Evolutionary conservation across 2,329 filamentous ascomycete species (phyloP).

Genomic region (Penicillium aurantiogriseum): DNA sequence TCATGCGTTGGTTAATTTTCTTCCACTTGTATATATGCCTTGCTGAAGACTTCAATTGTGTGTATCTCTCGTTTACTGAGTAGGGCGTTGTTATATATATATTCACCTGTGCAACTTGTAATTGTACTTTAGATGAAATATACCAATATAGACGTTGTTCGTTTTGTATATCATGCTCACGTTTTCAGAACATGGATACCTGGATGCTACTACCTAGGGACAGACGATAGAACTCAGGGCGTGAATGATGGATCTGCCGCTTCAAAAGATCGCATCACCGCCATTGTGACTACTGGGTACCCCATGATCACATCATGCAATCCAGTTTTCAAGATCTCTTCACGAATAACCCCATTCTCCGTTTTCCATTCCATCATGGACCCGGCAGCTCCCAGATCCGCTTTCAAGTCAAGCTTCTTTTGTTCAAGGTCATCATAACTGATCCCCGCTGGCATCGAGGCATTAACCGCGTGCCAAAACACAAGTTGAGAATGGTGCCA

Average conservation of each 20-base stretch:
- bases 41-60: rapidly evolving
- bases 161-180: too few relatives aligned
- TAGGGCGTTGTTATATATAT: background rate
- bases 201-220: rapidly evolving
- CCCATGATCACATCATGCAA: constrained; percentile 60
- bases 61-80: background rate
- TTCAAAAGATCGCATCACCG: constrained; percentile 51
- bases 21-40: background rate
- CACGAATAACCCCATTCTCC: constrained; percentile 49
- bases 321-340: constrained; percentile 57
- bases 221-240: background rate
- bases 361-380: constrained; percentile 52
- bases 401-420: constrained; percentile 42
- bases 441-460: constrained; percentile 39
- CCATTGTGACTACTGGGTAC: constrained; percentile 54
- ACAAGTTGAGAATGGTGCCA: constrained; percentile 20
- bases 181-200: background rate
- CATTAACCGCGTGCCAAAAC: constrained; percentile 55
- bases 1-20: background rate
- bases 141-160: too few relatives aligned
- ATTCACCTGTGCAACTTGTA: background rate
- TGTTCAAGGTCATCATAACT: constrained; percentile 48
- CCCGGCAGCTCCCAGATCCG: constrained; percentile 50
- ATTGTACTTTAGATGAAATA: too few relatives aligned
- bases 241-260: constrained; percentile 14